These are phyloP conservation scores for Batkoa obscura DNA, from an alignment of 371 early-diverging fungal species.

Conservation along the genomic window DNA sequence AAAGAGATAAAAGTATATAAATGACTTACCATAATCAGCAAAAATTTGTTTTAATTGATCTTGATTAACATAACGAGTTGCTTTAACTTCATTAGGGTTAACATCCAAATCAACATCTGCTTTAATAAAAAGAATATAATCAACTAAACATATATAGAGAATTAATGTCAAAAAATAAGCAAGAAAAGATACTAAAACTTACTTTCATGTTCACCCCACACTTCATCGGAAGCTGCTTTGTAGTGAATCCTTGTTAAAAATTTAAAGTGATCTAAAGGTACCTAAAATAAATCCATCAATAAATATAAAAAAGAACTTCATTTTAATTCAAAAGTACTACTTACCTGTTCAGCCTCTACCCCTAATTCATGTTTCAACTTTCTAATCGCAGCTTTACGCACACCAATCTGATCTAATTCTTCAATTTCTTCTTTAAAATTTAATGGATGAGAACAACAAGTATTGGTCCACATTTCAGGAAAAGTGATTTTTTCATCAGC, in stretches of 20 bases:
- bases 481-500: constrained; percentile 94
- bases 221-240: constrained; percentile 76
- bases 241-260: constrained; percentile 90
- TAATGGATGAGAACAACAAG: constrained; percentile 94
- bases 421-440: constrained; percentile 59
- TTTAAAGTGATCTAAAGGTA: constrained; percentile 61
- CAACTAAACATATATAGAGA: constrained; percentile 25
- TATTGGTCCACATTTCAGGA: constrained; percentile 90
- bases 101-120: constrained; percentile 40
- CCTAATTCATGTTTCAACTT: constrained; percentile 94
- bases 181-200: constrained; percentile 13
- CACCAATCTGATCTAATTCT: constrained; percentile 60
- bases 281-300: constrained; percentile 7
- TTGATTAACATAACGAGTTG: constrained; percentile 46
- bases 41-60: constrained; percentile 56
- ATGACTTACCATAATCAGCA: constrained; percentile 24
- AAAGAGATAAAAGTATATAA: not conserved
- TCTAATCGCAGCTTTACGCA: constrained; percentile 59
- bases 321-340: not conserved
- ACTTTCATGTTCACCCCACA: constrained; percentile 95
- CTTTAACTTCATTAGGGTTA: constrained; percentile 69
- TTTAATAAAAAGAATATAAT: constrained; percentile 71
- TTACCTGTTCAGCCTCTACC: constrained; percentile 39
- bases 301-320: no score
- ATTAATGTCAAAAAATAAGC: not conserved